Evolutionary conservation across 306 rosid genomes (phyloP).

Genomic region (Begonia fuchsioides): DNA sequence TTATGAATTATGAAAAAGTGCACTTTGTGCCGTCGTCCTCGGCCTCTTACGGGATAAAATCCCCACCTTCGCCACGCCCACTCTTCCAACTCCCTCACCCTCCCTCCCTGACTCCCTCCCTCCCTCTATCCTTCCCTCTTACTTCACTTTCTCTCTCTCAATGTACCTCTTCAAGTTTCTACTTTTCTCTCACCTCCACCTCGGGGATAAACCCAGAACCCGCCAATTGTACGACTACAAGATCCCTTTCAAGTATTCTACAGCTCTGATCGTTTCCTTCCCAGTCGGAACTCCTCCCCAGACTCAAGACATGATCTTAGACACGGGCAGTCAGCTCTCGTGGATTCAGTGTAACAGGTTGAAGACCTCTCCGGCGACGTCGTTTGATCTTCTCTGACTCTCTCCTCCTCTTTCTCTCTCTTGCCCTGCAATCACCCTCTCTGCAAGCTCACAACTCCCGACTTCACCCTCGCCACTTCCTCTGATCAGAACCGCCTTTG

Average conservation of each 20-base stretch:
- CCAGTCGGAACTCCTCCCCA: conserved; percentile 90
- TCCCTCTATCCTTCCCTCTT: conserved; percentile 53
- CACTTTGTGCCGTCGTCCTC: too few relatives aligned
- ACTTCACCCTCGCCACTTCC: conserved; percentile 70
- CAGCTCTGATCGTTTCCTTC: conserved; percentile 47
- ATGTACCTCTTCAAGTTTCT: conserved; percentile 12
- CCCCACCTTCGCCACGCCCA: background rate
- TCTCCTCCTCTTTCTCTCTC: conserved; percentile 64
- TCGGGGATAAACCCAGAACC: conserved; percentile 5
- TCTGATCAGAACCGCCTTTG: conserved; percentile 85
- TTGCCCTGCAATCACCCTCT: conserved; percentile 64
- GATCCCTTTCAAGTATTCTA: conserved; percentile 39
- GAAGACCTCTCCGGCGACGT: conserved; percentile 27
- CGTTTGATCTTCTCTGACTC: conserved; percentile 73
- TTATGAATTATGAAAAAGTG: too few relatives aligned
- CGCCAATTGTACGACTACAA: conserved; percentile 23
- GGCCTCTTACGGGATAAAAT: background rate
- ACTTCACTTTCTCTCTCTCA: conserved; percentile 15
- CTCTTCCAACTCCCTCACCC: background rate
- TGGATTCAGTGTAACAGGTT: conserved; percentile 57
- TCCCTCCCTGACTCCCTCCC: conserved; percentile 2
- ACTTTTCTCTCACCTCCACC: conserved; percentile 16
- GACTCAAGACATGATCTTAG: conserved; percentile 58
- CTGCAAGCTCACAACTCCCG: conserved; percentile 82
- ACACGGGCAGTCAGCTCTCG: conserved; percentile 85